Evolutionary conservation across 108 stramenopile genomes (phyloP).

Genomic region (Skeletonema tropicum): DNA sequence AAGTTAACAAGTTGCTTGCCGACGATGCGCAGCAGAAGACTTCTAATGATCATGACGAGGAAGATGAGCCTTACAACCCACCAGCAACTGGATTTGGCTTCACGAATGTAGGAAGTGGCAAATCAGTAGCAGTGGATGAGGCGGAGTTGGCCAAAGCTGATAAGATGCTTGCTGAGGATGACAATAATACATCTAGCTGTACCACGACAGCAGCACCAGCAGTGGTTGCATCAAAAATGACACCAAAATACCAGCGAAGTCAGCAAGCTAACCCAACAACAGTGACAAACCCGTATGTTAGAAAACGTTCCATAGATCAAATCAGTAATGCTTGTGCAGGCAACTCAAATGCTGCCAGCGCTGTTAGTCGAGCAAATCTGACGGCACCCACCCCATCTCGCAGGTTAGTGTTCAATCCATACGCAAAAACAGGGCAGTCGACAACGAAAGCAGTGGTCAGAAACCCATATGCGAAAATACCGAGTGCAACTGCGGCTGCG

Average conservation of each 20-base stretch:
- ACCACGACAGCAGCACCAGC: background rate
- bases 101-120: constrained; percentile 16
- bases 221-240: background rate
- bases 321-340: constrained; percentile 10
- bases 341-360: background rate
- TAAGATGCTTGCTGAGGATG: constrained; percentile 7
- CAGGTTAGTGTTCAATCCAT: constrained; percentile 37
- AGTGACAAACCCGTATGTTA: constrained; percentile 24
- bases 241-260: background rate
- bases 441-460: constrained; percentile 6
- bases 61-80: background rate
- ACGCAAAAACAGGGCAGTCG: constrained; percentile 16
- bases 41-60: constrained; percentile 1
- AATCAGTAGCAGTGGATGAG: background rate
- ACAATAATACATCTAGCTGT: background rate
- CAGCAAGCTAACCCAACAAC: background rate
- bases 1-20: background rate
- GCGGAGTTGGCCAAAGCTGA: constrained; percentile 8
- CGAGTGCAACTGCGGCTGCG: background rate
- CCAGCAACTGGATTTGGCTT: background rate
- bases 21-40: background rate
- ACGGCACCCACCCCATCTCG: constrained; percentile 3
- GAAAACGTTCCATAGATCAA: constrained; percentile 26
- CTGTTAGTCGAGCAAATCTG: background rate
- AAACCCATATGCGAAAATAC: constrained; percentile 22